Evolutionary conservation across 2,329 filamentous ascomycete species (phyloP).

Genomic region (Diaporthe humulicola): DNA sequence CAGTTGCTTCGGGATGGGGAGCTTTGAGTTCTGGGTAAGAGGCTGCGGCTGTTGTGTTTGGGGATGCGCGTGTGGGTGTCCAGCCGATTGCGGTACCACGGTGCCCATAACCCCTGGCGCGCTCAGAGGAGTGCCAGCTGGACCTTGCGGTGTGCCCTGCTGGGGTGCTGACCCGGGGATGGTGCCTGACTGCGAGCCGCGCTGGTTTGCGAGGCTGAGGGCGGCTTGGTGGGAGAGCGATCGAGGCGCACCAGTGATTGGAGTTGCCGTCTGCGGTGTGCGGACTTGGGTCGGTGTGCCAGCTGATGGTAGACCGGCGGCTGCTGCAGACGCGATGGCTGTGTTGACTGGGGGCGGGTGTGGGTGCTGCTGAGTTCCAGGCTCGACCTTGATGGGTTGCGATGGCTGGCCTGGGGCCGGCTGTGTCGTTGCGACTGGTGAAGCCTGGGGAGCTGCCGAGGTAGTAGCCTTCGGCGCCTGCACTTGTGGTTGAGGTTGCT

Average conservation of each 20-base stretch:
- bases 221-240: conserved; percentile 64
- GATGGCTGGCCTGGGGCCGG: conserved; percentile 42
- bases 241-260: conserved; percentile 55
- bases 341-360: conserved; percentile 43
- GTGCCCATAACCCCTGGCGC: conserved; percentile 39
- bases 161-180: conserved; percentile 40
- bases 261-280: conserved; percentile 62
- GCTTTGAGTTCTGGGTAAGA: conserved; percentile 62
- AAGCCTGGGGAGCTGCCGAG: conserved; percentile 38
- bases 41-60: conserved; percentile 53
- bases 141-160: conserved; percentile 38
- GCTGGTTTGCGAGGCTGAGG: conserved; percentile 62
- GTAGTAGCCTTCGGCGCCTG: conserved; percentile 42
- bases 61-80: conserved; percentile 64
- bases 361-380: conserved; percentile 46
- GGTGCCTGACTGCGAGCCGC: conserved; percentile 47
- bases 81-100: conserved; percentile 47
- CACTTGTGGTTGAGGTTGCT: conserved; percentile 40
- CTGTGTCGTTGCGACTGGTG: conserved; percentile 44
- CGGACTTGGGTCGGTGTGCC: conserved; percentile 64
- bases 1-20: conserved; percentile 87
- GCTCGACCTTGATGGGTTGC: conserved; percentile 54
- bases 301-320: conserved; percentile 53
- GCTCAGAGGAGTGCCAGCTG: conserved; percentile 39
- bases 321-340: conserved; percentile 51